phyloP scores from a whole-genome alignment of 2,329 filamentous ascomycete genomes.

The Trichoderma sp. region DNA sequence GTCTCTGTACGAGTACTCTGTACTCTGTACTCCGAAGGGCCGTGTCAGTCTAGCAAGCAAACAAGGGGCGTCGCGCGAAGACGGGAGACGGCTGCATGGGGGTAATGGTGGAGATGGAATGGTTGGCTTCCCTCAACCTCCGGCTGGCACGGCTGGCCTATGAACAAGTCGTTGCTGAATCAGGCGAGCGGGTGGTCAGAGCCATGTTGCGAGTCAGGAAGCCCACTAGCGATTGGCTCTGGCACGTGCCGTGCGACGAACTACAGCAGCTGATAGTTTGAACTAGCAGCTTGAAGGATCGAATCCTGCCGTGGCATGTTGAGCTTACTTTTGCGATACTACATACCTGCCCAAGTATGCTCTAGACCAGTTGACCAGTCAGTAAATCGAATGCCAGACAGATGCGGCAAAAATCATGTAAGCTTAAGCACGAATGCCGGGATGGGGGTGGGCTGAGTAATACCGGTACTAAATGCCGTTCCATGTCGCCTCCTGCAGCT shows the following conservation, averaged over 20 bases:
- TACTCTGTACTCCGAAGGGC: slow-evolving; percentile 10
- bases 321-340: not conserved
- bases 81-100: slow-evolving; percentile 15
- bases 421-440: not conserved
- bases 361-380: not conserved
- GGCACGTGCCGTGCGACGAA: not conserved
- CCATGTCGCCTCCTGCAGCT: not conserved
- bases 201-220: slow-evolving; percentile 13
- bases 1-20: not conserved
- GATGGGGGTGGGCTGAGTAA: not conserved
- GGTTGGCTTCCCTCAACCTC: not conserved
- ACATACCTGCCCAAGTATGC: not conserved
- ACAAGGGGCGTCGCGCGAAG: slow-evolving; percentile 15
- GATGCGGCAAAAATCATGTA: not conserved
- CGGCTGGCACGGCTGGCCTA: not conserved
- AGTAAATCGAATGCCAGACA: not conserved
- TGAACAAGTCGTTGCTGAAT: slow-evolving; percentile 12
- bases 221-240: not conserved
- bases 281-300: not conserved
- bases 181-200: slow-evolving; percentile 7
- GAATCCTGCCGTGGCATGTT: not conserved
- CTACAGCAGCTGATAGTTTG: not conserved
- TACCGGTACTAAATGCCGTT: not conserved
- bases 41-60: not conserved
- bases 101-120: slow-evolving; percentile 18